These are phyloP conservation scores for Ophiobolus disseminans DNA, from an alignment of 2,329 filamentous ascomycete species.

Conservation along the genomic window DNA sequence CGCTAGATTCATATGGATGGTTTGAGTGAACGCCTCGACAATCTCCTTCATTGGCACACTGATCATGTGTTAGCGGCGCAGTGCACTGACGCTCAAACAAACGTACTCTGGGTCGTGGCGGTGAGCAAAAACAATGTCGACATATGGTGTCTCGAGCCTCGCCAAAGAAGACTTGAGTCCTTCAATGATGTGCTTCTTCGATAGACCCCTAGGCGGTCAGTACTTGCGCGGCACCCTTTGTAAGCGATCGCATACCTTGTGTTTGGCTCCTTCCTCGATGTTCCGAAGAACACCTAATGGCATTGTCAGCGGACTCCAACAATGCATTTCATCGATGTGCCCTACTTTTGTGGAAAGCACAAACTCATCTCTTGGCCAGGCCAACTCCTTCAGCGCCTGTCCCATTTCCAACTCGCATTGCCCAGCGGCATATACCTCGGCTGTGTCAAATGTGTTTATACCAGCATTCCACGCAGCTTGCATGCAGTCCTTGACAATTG, in stretches of 20 bases:
- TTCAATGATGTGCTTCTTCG: slow-evolving; percentile 62
- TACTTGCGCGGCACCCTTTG: no score
- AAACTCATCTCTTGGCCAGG: slow-evolving; percentile 53
- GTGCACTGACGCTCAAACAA: no score
- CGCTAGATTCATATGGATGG: slow-evolving; percentile 63
- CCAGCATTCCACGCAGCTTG: slow-evolving; percentile 58
- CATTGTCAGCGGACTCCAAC: slow-evolving; percentile 8
- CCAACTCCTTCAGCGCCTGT: slow-evolving; percentile 55
- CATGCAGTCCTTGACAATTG: slow-evolving; percentile 59
- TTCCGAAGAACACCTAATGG: slow-evolving; percentile 61
- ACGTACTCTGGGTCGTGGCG: slow-evolving; percentile 60
- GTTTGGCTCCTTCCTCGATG: slow-evolving; percentile 65
- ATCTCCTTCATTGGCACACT: slow-evolving; percentile 69
- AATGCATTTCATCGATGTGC: background rate
- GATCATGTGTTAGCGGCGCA: slow-evolving; percentile 7
- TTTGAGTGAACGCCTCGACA: slow-evolving; percentile 62
- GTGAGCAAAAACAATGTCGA: slow-evolving; percentile 70
- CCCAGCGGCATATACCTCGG: slow-evolving; percentile 63
- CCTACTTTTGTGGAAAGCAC: slow-evolving; percentile 36
- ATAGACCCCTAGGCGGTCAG: slow-evolving; percentile 50
- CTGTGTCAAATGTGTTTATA: slow-evolving; percentile 60
- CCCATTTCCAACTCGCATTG: slow-evolving; percentile 69
- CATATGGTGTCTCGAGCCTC: slow-evolving; percentile 69
- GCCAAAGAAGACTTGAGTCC: slow-evolving; percentile 65
- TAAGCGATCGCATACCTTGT: slow-evolving; percentile 57